Percentiles rank a stretch among this genome's conserved stretches.
Conservation (phyloP, 345 rosid genomes). For the Eucalyptus sp. region DNA sequence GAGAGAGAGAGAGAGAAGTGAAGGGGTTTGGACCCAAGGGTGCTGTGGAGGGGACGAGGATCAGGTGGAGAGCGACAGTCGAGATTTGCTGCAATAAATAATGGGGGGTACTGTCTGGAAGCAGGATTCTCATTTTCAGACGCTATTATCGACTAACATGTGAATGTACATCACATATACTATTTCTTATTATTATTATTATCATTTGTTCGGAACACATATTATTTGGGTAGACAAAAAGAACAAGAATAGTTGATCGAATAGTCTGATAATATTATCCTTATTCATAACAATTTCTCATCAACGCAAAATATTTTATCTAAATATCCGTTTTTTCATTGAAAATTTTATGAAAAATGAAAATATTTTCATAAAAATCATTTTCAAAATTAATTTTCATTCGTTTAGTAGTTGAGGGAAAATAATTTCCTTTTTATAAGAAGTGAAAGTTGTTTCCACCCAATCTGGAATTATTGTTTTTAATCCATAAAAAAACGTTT, state of each 20-base stretch:
- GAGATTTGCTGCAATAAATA: background rate
- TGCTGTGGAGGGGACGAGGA: background rate
- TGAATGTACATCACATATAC: background rate
- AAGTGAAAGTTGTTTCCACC: background rate
- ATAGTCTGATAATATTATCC: background rate
- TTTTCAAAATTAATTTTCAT: too few relatives aligned
- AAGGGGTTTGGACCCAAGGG: background rate
- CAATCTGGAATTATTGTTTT: background rate
- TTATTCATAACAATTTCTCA: background rate
- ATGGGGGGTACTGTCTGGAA: background rate
- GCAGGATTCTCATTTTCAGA: background rate
- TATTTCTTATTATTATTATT: too few relatives aligned
- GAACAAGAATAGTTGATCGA: background rate
- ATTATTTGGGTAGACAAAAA: background rate
- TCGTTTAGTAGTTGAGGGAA: background rate
- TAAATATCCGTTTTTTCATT: background rate
- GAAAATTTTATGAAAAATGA: background rate
- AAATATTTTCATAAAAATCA: background rate
- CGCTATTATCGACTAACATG: background rate
- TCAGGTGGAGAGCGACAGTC: background rate
- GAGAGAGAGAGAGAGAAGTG: background rate
- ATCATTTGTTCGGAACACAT: too few relatives aligned
- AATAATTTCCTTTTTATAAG: background rate
- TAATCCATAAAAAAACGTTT: background rate
- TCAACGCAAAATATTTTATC: background rate